Base-by-base conservation (phyloP, 768 basidiomycete species). In the Mycena metata region DNA sequence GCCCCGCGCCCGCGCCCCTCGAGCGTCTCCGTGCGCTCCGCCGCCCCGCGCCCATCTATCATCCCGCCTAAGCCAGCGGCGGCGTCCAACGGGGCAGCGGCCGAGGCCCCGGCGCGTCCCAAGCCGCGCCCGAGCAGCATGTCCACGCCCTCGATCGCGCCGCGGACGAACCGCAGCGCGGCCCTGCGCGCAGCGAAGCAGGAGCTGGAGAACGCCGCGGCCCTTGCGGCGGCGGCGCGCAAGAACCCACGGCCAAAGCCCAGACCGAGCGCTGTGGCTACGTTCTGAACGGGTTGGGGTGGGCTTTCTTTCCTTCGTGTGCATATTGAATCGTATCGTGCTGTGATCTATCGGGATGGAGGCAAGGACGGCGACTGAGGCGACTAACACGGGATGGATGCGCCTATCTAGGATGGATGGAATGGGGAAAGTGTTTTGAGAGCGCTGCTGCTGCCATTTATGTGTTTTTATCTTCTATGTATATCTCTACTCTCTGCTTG, bases 101-200 rank as follows among this genome's bases (percentile, higher is more conserved):
- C 58, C 24, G 66, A 69, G 16, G 72, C 67, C 6, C 72, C 74
- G 16, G 68, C 67, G 10, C 83, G 81, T 55, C 79, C 81, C 2
- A 80, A 81, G 51, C 85, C 86, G 5, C 89, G 90, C 21, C 88
- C 85, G 4, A 88, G 86, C 74, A 90, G 90, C 72, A 75, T 87
- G 49, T 81, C 80, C 57, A 82, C 84, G 1, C 92, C 94, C 2
- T 82, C 84, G 5, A 92, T 94, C 66, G 77, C 78, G 11, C 94
- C 94, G 10, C 84, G 91, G 60, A 86, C 83, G 68, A 96, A 96
- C 78, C 89, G 85, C 77, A 94, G 90, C 72, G 93, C 94, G 3
- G 79, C 88, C 8, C 76, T 95, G 60, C 84, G 93, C 24, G 87
- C 84, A 13, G 90, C 90, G 68, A 94, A 94, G 82, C 83, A 87